Conservation (phyloP, 2,329 filamentous ascomycete genomes). For the Aspergillus piperis region DNA sequence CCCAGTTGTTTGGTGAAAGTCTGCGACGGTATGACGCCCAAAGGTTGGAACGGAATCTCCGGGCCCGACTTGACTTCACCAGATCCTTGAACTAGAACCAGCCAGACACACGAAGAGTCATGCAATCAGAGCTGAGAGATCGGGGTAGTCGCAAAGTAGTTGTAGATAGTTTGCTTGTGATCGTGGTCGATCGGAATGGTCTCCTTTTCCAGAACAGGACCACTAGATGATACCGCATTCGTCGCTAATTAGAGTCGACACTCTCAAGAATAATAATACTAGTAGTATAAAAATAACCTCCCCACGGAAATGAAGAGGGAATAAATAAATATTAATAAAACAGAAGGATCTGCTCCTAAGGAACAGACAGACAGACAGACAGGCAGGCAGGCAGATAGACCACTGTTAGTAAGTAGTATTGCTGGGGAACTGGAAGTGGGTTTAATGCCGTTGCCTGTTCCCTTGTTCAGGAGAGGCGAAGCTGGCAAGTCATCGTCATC, state of each 20-base stretch:
- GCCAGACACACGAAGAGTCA: background rate
- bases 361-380: too few relatives aligned
- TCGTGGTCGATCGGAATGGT: background rate
- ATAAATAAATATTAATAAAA: background rate
- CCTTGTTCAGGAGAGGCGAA: background rate
- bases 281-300: background rate
- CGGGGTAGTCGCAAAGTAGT: background rate
- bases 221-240: background rate
- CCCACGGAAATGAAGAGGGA: background rate
- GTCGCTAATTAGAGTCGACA: background rate
- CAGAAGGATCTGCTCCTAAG: background rate
- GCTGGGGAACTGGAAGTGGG: background rate
- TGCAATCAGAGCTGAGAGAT: background rate
- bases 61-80: constrained; percentile 14
- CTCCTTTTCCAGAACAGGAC: background rate
- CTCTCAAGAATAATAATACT: too few relatives aligned
- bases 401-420: background rate
- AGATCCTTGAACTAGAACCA: constrained; percentile 7
- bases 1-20: background rate
- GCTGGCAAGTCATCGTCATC: background rate
- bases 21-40: constrained; percentile 28
- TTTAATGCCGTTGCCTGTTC: constrained; percentile 17
- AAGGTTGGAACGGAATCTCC: constrained; percentile 19
- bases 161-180: background rate
- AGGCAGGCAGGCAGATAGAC: background rate